These are phyloP conservation scores for Trichothecium sympodiale DNA, from an alignment of 2,329 filamentous ascomycete genomes.

Conservation along the genomic window DNA sequence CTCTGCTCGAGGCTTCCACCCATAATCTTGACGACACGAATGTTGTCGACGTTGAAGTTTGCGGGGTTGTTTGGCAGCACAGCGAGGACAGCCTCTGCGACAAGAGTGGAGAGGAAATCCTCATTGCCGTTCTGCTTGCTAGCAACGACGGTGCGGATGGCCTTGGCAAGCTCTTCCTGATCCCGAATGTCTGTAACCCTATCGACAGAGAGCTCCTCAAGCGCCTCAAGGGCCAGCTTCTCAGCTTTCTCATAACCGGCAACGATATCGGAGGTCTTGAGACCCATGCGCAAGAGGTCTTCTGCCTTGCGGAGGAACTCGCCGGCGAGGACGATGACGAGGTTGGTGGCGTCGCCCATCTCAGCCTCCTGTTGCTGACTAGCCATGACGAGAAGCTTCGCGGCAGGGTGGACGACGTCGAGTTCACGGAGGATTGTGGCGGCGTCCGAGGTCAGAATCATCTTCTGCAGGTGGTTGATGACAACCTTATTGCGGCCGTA, in stretches of 20 bases:
- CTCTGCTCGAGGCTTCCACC: constrained; percentile 91
- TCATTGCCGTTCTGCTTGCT: constrained; percentile 96
- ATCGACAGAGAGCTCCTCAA: constrained; percentile 86
- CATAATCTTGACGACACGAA: constrained; percentile 99
- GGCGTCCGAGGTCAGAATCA: constrained; percentile 97
- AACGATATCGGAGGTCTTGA: constrained; percentile 97
- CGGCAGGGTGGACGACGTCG: constrained; percentile 95
- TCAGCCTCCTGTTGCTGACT: constrained; percentile 97
- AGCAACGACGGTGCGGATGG: constrained; percentile 86
- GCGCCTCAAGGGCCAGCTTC: constrained; percentile 69
- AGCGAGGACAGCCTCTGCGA: constrained; percentile 74
- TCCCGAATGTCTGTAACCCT: constrained; percentile 77
- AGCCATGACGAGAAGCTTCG: constrained; percentile 96
- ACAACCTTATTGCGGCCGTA: constrained; percentile 99
- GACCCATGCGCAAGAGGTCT: constrained; percentile 87
- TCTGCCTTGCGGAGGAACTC: constrained; percentile 96
- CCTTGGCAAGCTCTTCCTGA: constrained; percentile 80
- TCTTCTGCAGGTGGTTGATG: constrained; percentile 99
- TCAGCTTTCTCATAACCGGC: constrained; percentile 93
- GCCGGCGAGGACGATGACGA: constrained; percentile 91
- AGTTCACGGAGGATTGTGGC: constrained; percentile 95
- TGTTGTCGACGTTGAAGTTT: constrained; percentile 98
- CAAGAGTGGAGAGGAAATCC: constrained; percentile 74
- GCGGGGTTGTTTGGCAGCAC: constrained; percentile 90
- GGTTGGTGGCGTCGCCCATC: constrained; percentile 97